Conservation (phyloP, 2,329 filamentous ascomycete genomes). For the Lasiodiplodia citricola region DNA sequence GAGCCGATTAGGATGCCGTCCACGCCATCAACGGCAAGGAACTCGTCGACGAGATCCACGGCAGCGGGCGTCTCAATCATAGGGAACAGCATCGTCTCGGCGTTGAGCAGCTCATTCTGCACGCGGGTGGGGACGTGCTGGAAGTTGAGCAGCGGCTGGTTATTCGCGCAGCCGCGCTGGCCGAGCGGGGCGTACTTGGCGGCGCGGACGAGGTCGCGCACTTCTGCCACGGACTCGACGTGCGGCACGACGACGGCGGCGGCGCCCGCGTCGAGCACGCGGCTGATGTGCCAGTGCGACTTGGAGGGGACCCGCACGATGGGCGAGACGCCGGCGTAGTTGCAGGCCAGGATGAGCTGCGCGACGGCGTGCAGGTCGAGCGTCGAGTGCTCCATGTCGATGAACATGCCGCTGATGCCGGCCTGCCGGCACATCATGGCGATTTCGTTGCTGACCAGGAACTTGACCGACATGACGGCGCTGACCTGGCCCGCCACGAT, state of each 20-base stretch:
- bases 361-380: conserved; percentile 44
- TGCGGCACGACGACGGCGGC: conserved; percentile 51
- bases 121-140: conserved; percentile 40
- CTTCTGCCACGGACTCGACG: conserved; percentile 45
- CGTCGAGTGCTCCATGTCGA: conserved; percentile 54
- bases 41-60: conserved; percentile 48
- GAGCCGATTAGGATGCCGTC: conserved; percentile 52
- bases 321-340: conserved; percentile 47
- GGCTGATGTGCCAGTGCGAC: conserved; percentile 45
- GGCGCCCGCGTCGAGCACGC: conserved; percentile 50
- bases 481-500: neutral
- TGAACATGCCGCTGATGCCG: conserved; percentile 49
- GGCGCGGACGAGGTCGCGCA: conserved; percentile 43
- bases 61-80: conserved; percentile 51
- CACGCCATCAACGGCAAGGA: conserved; percentile 49
- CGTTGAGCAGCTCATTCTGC: conserved; percentile 44
- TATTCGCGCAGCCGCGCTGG: conserved; percentile 43
- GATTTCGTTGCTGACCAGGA: neutral
- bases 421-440: conserved; percentile 32
- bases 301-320: conserved; percentile 51
- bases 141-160: conserved; percentile 46
- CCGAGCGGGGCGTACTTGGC: conserved; percentile 49
- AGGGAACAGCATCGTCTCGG: conserved; percentile 47
- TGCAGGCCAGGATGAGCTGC: conserved; percentile 48
- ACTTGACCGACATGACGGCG: neutral